A percentile compares a stretch with the other conserved stretches of the same genome.
Conservation (phyloP, 805 yeast species). For the Cyberlindnera misumaiensis region DNA sequence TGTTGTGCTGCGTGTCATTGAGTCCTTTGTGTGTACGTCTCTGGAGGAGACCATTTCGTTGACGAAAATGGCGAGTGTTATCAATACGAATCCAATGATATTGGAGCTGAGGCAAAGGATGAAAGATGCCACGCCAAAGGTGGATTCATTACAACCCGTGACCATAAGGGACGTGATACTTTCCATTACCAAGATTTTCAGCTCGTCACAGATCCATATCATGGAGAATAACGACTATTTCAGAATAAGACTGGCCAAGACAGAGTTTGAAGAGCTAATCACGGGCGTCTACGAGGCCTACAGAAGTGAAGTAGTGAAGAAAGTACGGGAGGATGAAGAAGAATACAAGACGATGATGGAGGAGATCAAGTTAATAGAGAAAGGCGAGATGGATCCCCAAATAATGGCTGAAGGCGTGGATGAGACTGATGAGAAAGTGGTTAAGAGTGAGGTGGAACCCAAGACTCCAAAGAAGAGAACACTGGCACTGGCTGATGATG, state of each 20-base stretch:
- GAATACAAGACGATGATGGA: constrained; percentile 6
- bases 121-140: constrained; percentile 3
- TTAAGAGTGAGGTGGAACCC: not conserved
- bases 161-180: constrained; percentile 20
- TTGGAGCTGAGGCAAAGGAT: constrained; percentile 8
- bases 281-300: constrained; percentile 7
- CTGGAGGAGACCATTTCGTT: constrained; percentile 19
- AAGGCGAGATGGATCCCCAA: constrained; percentile 16
- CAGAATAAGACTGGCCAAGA: constrained; percentile 15
- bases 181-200: constrained; percentile 20
- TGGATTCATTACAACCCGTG: constrained; percentile 3
- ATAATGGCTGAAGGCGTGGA: constrained; percentile 10
- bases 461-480: not conserved
- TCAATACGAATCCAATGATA: constrained; percentile 17
- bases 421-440: not conserved
- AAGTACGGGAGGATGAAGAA: constrained; percentile 12
- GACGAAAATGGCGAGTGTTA: constrained; percentile 16
- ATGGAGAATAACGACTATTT: constrained; percentile 20
- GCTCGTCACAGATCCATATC: constrained; percentile 18
- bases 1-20: constrained; percentile 21
- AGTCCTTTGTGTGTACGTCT: constrained; percentile 19
- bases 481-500: not conserved
- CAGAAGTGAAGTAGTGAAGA: constrained; percentile 3
- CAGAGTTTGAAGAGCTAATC: constrained; percentile 15
- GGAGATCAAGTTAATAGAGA: constrained; percentile 15